Evolutionary conservation across 1,139 yeast species (phyloP).

Genomic region (Geotrichum aggregatum): DNA sequence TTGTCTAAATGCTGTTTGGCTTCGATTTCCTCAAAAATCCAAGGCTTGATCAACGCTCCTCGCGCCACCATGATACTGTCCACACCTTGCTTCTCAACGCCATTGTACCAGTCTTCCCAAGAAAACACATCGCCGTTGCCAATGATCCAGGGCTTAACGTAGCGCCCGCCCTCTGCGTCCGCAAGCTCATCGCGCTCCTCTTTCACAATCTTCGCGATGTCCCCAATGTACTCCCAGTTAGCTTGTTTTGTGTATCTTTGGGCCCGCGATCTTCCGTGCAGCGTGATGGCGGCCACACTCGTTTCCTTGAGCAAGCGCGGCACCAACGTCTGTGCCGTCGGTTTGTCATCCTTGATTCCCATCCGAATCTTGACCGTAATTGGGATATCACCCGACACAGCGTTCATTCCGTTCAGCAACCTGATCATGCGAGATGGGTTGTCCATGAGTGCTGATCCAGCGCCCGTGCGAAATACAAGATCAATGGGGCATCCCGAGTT

Average conservation of each 20-base stretch:
- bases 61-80: slow-evolving; percentile 97
- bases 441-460: slow-evolving; percentile 91
- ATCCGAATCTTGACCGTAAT: slow-evolving; percentile 88
- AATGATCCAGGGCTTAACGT: slow-evolving; percentile 48
- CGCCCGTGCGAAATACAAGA: slow-evolving; percentile 83
- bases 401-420: slow-evolving; percentile 82
- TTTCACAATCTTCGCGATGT: slow-evolving; percentile 66
- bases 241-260: slow-evolving; percentile 90
- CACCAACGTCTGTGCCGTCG: slow-evolving; percentile 76
- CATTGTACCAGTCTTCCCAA: slow-evolving; percentile 82
- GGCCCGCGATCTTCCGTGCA: slow-evolving; percentile 94
- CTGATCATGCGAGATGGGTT: slow-evolving; percentile 78
- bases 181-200: slow-evolving; percentile 44
- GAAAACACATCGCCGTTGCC: slow-evolving; percentile 94
- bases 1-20: slow-evolving; percentile 86
- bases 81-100: slow-evolving; percentile 56
- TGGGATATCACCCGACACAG: slow-evolving; percentile 83
- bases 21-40: slow-evolving; percentile 96
- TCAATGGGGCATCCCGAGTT: slow-evolving; percentile 98
- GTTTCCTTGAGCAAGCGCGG: slow-evolving; percentile 68
- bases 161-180: slow-evolving; percentile 43
- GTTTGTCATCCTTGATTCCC: slow-evolving; percentile 80
- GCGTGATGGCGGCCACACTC: slow-evolving; percentile 83
- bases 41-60: slow-evolving; percentile 95
- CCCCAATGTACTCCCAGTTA: slow-evolving; percentile 84